Evolutionary conservation across 2,329 filamentous ascomycete genomes (phyloP).

Genomic region (Cytospora mali): DNA sequence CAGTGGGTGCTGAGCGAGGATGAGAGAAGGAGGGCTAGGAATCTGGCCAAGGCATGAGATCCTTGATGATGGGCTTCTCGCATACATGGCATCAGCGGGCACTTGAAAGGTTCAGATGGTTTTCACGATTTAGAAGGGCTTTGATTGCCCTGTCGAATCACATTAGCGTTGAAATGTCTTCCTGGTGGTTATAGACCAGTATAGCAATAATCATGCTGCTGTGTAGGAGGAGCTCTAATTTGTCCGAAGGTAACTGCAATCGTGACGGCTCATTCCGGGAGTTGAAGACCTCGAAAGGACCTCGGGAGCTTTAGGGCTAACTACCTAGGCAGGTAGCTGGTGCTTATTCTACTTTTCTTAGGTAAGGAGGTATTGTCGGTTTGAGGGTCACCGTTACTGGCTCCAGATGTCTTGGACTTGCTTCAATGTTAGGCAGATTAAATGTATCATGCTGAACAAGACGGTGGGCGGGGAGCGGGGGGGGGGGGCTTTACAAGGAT

Average conservation of each 20-base stretch:
- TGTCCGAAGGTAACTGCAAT: background rate
- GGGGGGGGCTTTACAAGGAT: background rate
- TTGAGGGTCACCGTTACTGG: too few relatives aligned
- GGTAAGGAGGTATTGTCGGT: too few relatives aligned
- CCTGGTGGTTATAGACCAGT: background rate
- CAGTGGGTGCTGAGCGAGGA: conserved; percentile 72
- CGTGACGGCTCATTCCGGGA: background rate
- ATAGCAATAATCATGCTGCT: background rate
- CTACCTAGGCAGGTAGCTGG: too few relatives aligned
- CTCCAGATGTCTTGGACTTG: too few relatives aligned
- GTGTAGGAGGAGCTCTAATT: background rate
- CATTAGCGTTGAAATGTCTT: background rate
- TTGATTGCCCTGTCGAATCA: background rate
- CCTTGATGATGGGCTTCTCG: background rate
- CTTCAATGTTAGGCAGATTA: too few relatives aligned
- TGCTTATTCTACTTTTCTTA: too few relatives aligned
- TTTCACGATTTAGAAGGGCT: background rate
- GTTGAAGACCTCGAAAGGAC: too few relatives aligned
- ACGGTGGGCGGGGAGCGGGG: too few relatives aligned
- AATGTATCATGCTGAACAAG: too few relatives aligned
- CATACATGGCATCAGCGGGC: conserved; percentile 13
- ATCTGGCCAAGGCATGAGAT: conserved; percentile 55
- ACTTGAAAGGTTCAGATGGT: background rate
- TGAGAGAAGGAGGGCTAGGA: conserved; percentile 73
- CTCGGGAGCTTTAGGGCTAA: too few relatives aligned